These are phyloP conservation scores for Melaleuca alternifolia DNA, from an alignment of 345 rosid species.

Conservation along the genomic window DNA sequence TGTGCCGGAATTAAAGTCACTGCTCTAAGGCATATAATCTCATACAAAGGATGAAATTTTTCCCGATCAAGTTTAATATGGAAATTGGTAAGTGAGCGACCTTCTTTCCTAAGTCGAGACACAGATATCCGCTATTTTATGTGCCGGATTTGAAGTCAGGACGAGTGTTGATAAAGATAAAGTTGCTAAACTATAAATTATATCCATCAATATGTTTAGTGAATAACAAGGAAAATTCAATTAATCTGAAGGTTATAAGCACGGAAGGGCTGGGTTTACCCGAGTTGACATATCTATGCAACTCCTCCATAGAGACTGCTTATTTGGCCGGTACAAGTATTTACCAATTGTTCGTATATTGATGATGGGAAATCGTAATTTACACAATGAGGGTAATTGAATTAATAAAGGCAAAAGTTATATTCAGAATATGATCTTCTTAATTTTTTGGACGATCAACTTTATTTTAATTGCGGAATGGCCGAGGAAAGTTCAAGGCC, in stretches of 20 bases:
- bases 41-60: background rate
- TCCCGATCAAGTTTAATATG: background rate
- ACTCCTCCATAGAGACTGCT: background rate
- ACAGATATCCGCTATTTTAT: background rate
- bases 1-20: background rate
- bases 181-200: background rate
- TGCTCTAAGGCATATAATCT: background rate
- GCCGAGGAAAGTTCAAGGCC: background rate
- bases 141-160: background rate
- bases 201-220: background rate
- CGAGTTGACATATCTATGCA: background rate
- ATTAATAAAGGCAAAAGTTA: too few relatives aligned
- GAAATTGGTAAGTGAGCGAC: background rate
- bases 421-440: background rate
- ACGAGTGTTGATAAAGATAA: background rate
- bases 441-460: background rate
- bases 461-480: background rate
- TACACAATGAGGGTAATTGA: background rate
- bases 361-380: background rate
- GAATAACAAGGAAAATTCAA: background rate
- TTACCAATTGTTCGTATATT: background rate
- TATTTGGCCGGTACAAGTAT: background rate
- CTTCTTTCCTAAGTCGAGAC: background rate
- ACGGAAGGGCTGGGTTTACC: background rate
- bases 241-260: background rate